phyloP scores from a whole-genome alignment of 345 rosid genomes.

The Linum tenue region DNA sequence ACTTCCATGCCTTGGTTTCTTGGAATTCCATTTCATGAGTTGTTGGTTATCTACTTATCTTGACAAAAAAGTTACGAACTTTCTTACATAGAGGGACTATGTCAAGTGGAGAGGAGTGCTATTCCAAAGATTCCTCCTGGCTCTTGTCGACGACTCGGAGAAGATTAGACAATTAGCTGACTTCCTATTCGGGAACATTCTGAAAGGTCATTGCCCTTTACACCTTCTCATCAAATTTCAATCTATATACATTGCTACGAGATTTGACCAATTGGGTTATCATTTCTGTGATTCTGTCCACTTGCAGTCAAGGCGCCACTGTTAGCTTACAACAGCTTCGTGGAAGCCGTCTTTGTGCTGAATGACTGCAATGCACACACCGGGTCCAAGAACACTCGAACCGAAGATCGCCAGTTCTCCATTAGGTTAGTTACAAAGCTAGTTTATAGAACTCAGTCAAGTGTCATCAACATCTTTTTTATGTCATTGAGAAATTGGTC shows the following conservation, averaged over 20 bases:
- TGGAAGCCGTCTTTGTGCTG: constrained; percentile 82
- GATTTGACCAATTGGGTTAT: not conserved
- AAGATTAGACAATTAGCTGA: constrained; percentile 84
- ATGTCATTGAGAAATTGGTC: no score
- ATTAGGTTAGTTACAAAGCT: constrained; percentile 37
- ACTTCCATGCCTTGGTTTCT: no score
- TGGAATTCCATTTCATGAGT: no score
- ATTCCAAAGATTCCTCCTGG: constrained; percentile 72
- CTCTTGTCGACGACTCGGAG: constrained; percentile 88
- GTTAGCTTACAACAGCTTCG: constrained; percentile 91
- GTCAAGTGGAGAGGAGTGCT: constrained; percentile 95
- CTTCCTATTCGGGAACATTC: constrained; percentile 77
- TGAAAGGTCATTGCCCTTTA: constrained; percentile 47
- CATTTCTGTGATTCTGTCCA: constrained; percentile 9
- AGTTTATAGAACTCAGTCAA: not conserved
- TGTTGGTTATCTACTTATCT: no score
- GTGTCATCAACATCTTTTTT: no score
- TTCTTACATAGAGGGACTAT: constrained; percentile 63
- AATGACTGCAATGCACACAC: constrained; percentile 61
- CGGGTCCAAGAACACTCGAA: constrained; percentile 42
- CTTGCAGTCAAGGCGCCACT: constrained; percentile 83
- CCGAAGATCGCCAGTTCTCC: constrained; percentile 51
- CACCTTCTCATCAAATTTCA: constrained; percentile 1
- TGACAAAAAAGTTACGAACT: no score
- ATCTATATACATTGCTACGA: not conserved